Evolutionary conservation across 495 filamentous ascomycete genomes (phyloP).

Genomic region (Annulohypoxylon moriforme): DNA sequence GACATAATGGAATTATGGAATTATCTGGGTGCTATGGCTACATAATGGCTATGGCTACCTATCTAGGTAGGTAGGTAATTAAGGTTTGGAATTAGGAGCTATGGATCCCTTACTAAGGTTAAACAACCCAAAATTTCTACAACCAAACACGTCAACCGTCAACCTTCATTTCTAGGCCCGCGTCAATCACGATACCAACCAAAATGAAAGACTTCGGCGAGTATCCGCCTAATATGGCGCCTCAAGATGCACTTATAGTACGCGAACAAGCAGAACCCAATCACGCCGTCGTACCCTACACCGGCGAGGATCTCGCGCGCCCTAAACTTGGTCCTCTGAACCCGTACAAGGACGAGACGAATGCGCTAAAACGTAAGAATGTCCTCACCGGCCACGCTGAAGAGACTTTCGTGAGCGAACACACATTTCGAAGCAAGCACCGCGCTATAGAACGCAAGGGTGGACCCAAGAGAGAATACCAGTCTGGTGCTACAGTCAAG

Average conservation of each 20-base stretch:
- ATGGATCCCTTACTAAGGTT: not conserved
- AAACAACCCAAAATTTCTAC: constrained; percentile 10
- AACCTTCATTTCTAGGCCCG: constrained; percentile 4
- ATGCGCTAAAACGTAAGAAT: constrained; percentile 81
- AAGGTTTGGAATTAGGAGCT: not conserved
- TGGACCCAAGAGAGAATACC: constrained; percentile 56
- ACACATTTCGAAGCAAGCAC: constrained; percentile 86
- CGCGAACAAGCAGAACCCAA: constrained; percentile 61
- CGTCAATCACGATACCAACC: constrained; percentile 15
- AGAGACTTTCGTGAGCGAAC: constrained; percentile 88
- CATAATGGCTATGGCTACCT: no score
- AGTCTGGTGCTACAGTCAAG: constrained; percentile 64
- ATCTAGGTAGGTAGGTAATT: no score
- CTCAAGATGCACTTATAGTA: constrained; percentile 65
- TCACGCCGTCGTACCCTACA: constrained; percentile 73
- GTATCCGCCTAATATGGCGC: constrained; percentile 68
- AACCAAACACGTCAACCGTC: constrained; percentile 17
- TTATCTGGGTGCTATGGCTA: no score
- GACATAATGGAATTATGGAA: no score
- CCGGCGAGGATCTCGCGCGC: constrained; percentile 72
- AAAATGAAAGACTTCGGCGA: constrained; percentile 67
- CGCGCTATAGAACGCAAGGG: constrained; percentile 72
- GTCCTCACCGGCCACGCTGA: constrained; percentile 90
- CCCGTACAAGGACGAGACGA: constrained; percentile 76
- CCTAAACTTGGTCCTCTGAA: constrained; percentile 79